Conservation (phyloP, 2,329 filamentous ascomycete species). For the Colletotrichum sp. region DNA sequence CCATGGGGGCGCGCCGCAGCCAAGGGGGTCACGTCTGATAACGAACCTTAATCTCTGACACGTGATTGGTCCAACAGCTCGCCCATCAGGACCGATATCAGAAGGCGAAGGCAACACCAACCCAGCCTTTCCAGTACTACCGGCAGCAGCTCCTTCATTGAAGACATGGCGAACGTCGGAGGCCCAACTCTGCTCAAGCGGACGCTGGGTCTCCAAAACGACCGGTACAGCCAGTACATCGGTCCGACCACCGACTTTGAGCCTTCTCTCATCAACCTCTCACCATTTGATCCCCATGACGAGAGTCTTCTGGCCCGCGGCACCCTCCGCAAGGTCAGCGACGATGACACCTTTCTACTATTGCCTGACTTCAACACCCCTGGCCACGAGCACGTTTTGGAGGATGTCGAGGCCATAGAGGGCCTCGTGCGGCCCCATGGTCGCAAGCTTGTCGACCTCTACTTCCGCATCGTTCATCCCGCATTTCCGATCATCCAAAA, state of each 20-base stretch:
- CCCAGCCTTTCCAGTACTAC: slow-evolving; percentile 66
- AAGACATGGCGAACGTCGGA: slow-evolving; percentile 75
- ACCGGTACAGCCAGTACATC: slow-evolving; percentile 83
- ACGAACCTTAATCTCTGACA: slow-evolving; percentile 43
- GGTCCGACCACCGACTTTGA: slow-evolving; percentile 85
- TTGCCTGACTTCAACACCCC: slow-evolving; percentile 76
- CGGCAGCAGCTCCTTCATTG: slow-evolving; percentile 67
- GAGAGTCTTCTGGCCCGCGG: slow-evolving; percentile 76
- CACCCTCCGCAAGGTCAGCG: slow-evolving; percentile 76
- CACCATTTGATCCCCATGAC: slow-evolving; percentile 80
- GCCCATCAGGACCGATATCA: slow-evolving; percentile 60
- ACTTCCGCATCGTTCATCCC: slow-evolving; percentile 82
- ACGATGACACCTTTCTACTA: slow-evolving; percentile 80
- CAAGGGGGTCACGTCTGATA: slow-evolving; percentile 14
- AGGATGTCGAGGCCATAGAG: slow-evolving; percentile 77
- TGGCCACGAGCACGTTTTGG: slow-evolving; percentile 71
- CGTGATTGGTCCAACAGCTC: slow-evolving; percentile 59
- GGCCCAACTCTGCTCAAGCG: slow-evolving; percentile 70
- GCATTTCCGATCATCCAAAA: slow-evolving; percentile 85
- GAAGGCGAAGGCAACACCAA: slow-evolving; percentile 57
- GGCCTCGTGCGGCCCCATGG: slow-evolving; percentile 78
- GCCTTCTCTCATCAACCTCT: slow-evolving; percentile 81
- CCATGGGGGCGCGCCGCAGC: slow-evolving; percentile 2
- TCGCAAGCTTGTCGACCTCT: slow-evolving; percentile 77
- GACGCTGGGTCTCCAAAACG: slow-evolving; percentile 76